Conservation (phyloP, 495 filamentous ascomycete genomes). For the Sphaerosporella brunnea region DNA sequence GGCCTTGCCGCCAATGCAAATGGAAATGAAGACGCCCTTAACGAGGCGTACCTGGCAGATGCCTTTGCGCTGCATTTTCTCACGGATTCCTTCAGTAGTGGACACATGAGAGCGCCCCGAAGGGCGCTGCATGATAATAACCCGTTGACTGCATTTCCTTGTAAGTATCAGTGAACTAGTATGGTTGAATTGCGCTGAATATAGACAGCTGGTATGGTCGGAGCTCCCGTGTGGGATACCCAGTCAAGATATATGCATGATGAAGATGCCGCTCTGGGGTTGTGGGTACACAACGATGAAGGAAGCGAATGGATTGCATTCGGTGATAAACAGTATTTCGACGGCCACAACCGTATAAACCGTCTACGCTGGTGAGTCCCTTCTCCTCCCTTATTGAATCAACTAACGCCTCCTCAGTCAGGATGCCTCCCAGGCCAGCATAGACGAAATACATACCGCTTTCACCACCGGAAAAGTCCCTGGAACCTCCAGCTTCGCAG, state of each 20-base stretch:
- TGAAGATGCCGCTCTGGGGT: constrained; percentile 4
- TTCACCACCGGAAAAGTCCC: neutral
- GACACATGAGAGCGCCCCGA: constrained; percentile 3
- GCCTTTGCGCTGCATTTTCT: constrained; percentile 7
- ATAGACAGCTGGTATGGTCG: neutral
- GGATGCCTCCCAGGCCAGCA: neutral
- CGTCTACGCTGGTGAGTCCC: neutral
- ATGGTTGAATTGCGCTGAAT: too few species aligned
- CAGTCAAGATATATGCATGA: constrained; percentile 5
- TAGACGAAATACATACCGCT: neutral
- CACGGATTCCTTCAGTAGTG: constrained; percentile 7
- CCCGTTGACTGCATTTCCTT: neutral
- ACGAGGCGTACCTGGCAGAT: constrained; percentile 5
- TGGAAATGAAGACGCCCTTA: neutral
- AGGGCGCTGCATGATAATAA: constrained; percentile 2
- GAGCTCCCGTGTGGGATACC: neutral
- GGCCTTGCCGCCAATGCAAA: neutral
- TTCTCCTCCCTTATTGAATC: too few species aligned
- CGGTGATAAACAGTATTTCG: constrained; percentile 4
- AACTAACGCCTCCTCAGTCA: too few species aligned
- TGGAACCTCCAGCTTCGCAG: neutral
- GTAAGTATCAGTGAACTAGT: too few species aligned
- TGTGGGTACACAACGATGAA: constrained; percentile 1
- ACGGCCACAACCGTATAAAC: neutral
- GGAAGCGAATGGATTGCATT: constrained; percentile 6